These are phyloP conservation scores for Calonectria henricotiae DNA, from an alignment of 2,329 filamentous ascomycete species.

Conservation along the genomic window DNA sequence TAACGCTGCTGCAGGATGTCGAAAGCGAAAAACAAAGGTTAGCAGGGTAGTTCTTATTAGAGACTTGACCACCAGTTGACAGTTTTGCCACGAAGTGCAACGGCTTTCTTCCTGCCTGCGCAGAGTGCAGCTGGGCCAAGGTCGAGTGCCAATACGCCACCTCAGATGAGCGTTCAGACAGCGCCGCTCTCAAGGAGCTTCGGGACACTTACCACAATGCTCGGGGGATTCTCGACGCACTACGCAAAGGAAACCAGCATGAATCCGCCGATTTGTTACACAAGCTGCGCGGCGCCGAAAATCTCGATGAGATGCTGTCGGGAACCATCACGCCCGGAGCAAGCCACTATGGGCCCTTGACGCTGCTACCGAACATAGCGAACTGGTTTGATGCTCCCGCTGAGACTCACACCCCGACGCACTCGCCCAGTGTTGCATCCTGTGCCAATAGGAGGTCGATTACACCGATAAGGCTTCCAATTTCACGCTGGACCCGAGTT, in stretches of 20 bases:
- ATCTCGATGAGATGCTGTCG: background rate
- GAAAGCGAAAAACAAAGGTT: background rate
- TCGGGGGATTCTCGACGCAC: background rate
- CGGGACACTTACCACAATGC: background rate
- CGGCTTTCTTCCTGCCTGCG: background rate
- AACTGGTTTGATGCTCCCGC: background rate
- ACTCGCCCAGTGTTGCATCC: background rate
- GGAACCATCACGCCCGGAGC: background rate
- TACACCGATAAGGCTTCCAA: slow-evolving; percentile 17
- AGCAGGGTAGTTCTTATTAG: too few relatives aligned
- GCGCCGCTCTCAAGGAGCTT: background rate
- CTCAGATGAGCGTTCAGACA: background rate
- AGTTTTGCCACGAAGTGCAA: background rate
- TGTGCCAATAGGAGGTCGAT: too few relatives aligned
- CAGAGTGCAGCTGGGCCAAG: background rate
- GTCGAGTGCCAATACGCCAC: background rate
- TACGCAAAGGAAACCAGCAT: background rate
- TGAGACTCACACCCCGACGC: background rate
- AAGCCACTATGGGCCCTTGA: background rate
- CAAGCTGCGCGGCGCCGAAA: background rate
- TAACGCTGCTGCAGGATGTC: slow-evolving; percentile 2
- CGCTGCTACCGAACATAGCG: background rate
- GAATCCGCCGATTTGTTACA: background rate
- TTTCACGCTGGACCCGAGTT: slow-evolving; percentile 47
- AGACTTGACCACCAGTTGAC: background rate